Conservation (phyloP, 768 basidiomycete genomes). For the Termitomyces sp. region DNA sequence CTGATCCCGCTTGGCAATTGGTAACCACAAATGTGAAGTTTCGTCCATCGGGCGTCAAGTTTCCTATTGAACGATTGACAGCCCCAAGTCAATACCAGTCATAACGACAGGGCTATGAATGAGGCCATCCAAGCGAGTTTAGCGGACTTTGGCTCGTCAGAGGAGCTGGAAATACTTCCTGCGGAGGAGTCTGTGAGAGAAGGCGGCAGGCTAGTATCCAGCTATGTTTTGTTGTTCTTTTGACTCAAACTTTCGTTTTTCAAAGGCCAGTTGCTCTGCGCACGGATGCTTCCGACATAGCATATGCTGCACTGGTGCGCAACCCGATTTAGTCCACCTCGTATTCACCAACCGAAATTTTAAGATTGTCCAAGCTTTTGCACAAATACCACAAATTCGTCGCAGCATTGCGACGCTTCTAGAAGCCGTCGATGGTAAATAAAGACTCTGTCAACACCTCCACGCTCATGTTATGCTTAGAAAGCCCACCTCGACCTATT, state of each 20-base stretch:
- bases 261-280: slow-evolving; percentile 69
- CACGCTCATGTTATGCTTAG: neutral
- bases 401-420: slow-evolving; percentile 28
- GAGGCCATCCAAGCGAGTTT: slow-evolving; percentile 72
- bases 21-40: slow-evolving; percentile 59
- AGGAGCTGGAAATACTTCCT: slow-evolving; percentile 46
- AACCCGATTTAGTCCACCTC: slow-evolving; percentile 2
- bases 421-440: neutral
- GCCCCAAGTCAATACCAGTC: slow-evolving; percentile 31
- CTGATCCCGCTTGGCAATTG: slow-evolving; percentile 65
- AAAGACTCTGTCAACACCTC: neutral
- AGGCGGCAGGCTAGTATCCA: slow-evolving; percentile 42
- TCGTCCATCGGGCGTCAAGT: neutral
- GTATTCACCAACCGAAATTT: neutral
- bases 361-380: slow-evolving; percentile 54
- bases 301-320: slow-evolving; percentile 56
- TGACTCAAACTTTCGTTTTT: neutral
- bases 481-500: neutral
- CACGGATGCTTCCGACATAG: slow-evolving; percentile 41
- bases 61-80: slow-evolving; percentile 15
- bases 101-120: slow-evolving; percentile 59
- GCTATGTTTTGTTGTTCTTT: neutral
- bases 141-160: slow-evolving; percentile 41
- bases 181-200: slow-evolving; percentile 49
- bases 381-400: slow-evolving; percentile 68